Evolutionary conservation across 164 flowering plant species (phyloP), one percentile per base, ranked within the genome.

Genomic region (Stephania japonica): DNA sequence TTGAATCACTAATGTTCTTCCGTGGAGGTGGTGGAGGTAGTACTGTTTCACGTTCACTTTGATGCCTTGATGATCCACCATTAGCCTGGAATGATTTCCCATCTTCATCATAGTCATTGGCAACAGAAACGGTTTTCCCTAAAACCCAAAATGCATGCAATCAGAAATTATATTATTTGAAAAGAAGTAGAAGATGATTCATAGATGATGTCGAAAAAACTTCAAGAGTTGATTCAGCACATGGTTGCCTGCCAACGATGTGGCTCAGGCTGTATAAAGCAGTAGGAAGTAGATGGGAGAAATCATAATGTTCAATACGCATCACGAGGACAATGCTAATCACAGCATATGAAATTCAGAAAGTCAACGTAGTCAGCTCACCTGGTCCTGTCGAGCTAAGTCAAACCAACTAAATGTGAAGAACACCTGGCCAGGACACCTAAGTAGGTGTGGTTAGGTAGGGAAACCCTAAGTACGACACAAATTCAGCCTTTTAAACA

Each of bases 21-120:
- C 73, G 85, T 16, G 81, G 84, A 76, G 90, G 96, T n/a, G 96
- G 95, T 27, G 91, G 89, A 50, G 86, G 88, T 11, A 86, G 90
- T 32, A 83, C 24, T 18, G 73, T 53, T 72, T 91, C 90, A 50
- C 78, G 87, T 65, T 80, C 93, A 75, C 68, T 74, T 72, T 78
- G 84, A 75, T 75, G 80, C 76, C 84, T 89, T 25, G 82, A 67
- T 62, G 76, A 49, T 49, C 82, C 80, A 75, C 77, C 82, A 78
- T 86, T 81, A 70, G 80, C 70, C 71, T 84, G 88, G 42, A 79
- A 65, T 62, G 80, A 77, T 78, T 90, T 92, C 75, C 84, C 90
- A 69, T 85, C 87, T 78, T 86, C 91, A 76, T 82, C 89, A 76
- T 80, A 85, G 67, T 79, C 91, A 83, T 82, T 87, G 73, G 69